Conservation (phyloP, 108 stramenopile species). For the Tribonema minus region DNA sequence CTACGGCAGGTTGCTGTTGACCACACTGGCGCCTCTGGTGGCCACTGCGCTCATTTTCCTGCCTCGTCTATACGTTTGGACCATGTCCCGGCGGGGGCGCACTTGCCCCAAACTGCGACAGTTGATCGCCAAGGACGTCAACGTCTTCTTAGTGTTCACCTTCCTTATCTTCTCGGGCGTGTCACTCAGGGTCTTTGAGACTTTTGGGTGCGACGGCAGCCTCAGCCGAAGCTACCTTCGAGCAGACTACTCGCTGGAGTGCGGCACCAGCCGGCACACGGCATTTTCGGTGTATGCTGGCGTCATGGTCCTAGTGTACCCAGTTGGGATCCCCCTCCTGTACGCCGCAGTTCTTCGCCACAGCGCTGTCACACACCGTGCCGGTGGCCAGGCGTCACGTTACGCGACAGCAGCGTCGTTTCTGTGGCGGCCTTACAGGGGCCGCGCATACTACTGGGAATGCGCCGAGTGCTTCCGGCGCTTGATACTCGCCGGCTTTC, state of each 20-base stretch:
- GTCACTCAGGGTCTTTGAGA: constrained; percentile 2
- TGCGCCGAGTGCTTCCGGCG: constrained; percentile 1
- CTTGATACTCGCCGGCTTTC: constrained; percentile 3
- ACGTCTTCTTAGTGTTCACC: neutral
- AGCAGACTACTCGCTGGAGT: constrained; percentile 35
- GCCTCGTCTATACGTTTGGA: no score
- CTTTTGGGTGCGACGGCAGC: constrained; percentile 7
- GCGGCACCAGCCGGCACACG: constrained; percentile 13
- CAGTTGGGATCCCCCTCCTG: constrained; percentile 31
- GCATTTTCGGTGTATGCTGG: constrained; percentile 17
- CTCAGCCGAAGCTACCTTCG: neutral
- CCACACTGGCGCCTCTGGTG: neutral
- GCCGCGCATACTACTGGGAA: constrained; percentile 2
- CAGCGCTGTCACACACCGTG: neutral
- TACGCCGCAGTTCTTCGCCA: neutral
- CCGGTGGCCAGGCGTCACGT: neutral
- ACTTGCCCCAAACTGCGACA: no score
- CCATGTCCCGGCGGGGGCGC: no score
- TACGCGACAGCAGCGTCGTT: neutral
- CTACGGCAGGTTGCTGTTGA: neutral
- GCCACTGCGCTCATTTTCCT: neutral
- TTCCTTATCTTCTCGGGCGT: neutral
- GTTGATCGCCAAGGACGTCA: no score
- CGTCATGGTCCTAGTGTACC: constrained; percentile 40
- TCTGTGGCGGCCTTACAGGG: constrained; percentile 24